Conservation (phyloP, 805 yeast species). For the Priceomyces castillae region DNA sequence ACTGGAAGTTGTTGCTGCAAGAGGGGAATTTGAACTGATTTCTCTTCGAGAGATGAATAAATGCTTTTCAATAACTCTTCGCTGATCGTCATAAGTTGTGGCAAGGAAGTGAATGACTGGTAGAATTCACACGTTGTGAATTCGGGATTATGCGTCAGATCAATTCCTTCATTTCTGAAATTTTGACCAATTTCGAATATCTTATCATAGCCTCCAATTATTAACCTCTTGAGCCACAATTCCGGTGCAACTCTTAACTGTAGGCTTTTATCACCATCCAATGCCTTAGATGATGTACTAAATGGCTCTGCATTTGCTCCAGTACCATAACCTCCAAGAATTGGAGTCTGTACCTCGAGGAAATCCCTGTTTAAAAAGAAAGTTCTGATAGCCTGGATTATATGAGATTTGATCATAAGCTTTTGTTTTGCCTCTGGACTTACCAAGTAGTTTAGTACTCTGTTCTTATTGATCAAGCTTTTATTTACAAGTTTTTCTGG, state of each 20-base stretch:
- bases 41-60: slow-evolving; percentile 18
- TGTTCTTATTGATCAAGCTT: slow-evolving; percentile 57
- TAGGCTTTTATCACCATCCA: slow-evolving; percentile 32
- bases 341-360: slow-evolving; percentile 87
- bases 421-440: slow-evolving; percentile 49
- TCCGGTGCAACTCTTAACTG: slow-evolving; percentile 92
- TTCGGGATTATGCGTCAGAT: slow-evolving; percentile 91
- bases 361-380: slow-evolving; percentile 58
- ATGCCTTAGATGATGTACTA: slow-evolving; percentile 45
- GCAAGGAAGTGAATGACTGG: slow-evolving; percentile 64
- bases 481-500: slow-evolving; percentile 63
- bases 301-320: slow-evolving; percentile 97
- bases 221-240: slow-evolving; percentile 81
- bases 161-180: slow-evolving; percentile 92
- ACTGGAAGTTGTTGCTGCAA: slow-evolving; percentile 16
- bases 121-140: slow-evolving; percentile 90
- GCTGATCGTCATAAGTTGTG: slow-evolving; percentile 63
- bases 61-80: slow-evolving; percentile 52
- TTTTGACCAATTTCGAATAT: slow-evolving; percentile 83
- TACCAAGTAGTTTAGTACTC: slow-evolving; percentile 72
- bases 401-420: slow-evolving; percentile 49
- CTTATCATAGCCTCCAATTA: slow-evolving; percentile 81
- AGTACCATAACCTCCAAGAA: slow-evolving; percentile 65
- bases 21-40: slow-evolving; percentile 13
- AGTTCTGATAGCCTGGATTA: slow-evolving; percentile 53